Conservation (phyloP, 768 basidiomycete genomes). For the Pleurotus platypus region DNA sequence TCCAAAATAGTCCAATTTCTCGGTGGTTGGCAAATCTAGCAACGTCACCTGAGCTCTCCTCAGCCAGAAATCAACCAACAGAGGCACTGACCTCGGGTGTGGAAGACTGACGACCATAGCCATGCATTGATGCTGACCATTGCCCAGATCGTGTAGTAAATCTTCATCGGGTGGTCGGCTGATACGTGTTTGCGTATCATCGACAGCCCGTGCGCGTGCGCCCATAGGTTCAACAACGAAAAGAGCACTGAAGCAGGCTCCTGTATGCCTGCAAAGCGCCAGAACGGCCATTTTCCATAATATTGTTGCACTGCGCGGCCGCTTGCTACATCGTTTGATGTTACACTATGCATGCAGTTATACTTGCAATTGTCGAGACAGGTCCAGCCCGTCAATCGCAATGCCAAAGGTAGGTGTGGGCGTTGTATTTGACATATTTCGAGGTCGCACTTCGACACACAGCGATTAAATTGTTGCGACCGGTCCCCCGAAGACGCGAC, state of each 20-base stretch:
- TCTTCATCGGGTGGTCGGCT: constrained; percentile 60
- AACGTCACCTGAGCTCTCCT: background rate
- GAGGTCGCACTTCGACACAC: constrained; percentile 41
- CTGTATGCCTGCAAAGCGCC: constrained; percentile 83
- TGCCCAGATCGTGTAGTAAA: constrained; percentile 65
- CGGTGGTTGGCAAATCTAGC: constrained; percentile 76
- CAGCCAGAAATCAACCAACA: background rate
- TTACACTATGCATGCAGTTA: constrained; percentile 78
- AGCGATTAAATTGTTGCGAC: constrained; percentile 46
- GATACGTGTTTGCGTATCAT: constrained; percentile 47
- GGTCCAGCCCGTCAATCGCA: constrained; percentile 79
- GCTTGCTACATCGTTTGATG: constrained; percentile 43
- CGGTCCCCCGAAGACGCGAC: constrained; percentile 64
- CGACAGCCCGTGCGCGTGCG: constrained; percentile 60
- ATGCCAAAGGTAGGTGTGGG: constrained; percentile 40
- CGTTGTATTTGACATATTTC: constrained; percentile 37
- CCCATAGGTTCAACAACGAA: constrained; percentile 81
- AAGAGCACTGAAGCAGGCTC: constrained; percentile 92
- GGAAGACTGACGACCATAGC: constrained; percentile 90
- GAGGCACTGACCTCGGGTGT: constrained; percentile 72
- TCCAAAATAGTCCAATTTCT: constrained; percentile 93
- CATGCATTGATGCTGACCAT: constrained; percentile 82
- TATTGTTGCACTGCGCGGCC: constrained; percentile 66
- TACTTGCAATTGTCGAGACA: constrained; percentile 90
- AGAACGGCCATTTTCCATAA: constrained; percentile 97